phyloP scores from a whole-genome alignment of 345 rosid genomes.

The Eucalyptus viminalis region DNA sequence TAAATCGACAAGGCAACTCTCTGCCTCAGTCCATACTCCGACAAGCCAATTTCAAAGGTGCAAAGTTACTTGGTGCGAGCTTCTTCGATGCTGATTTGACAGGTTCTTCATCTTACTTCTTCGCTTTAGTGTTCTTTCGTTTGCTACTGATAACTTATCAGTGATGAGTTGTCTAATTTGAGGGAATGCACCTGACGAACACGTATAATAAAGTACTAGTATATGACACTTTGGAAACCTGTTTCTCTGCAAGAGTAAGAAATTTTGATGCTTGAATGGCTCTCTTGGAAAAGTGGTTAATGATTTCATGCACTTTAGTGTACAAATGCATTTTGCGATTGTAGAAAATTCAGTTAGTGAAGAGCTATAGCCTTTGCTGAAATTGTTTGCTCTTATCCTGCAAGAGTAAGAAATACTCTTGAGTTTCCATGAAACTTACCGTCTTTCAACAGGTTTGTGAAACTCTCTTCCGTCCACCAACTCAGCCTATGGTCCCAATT shows the following conservation, averaged over 20 bases:
- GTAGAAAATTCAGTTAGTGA: background rate
- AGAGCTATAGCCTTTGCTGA: background rate
- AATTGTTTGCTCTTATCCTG: background rate
- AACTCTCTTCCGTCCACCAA: background rate
- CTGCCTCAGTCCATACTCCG: slow-evolving; percentile 64
- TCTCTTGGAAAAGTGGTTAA: background rate
- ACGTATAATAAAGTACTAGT: background rate
- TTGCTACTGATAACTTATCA: background rate
- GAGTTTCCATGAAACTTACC: background rate
- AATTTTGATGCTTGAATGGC: background rate
- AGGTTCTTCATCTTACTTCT: slow-evolving; percentile 19
- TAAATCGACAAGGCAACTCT: background rate
- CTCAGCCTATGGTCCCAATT: background rate
- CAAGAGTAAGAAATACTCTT: background rate
- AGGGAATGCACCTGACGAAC: background rate
- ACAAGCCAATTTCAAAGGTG: slow-evolving; percentile 87
- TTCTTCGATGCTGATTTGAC: slow-evolving; percentile 95
- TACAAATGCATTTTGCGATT: background rate
- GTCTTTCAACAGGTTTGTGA: background rate
- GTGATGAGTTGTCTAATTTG: background rate
- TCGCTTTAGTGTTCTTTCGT: background rate
- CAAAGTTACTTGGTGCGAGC: slow-evolving; percentile 89
- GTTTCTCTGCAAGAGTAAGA: background rate
- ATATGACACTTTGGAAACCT: background rate
- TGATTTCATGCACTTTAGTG: background rate